Base-by-base conservation (phyloP, 2,329 filamentous ascomycete species). In the Cordyceps militaris region DNA sequence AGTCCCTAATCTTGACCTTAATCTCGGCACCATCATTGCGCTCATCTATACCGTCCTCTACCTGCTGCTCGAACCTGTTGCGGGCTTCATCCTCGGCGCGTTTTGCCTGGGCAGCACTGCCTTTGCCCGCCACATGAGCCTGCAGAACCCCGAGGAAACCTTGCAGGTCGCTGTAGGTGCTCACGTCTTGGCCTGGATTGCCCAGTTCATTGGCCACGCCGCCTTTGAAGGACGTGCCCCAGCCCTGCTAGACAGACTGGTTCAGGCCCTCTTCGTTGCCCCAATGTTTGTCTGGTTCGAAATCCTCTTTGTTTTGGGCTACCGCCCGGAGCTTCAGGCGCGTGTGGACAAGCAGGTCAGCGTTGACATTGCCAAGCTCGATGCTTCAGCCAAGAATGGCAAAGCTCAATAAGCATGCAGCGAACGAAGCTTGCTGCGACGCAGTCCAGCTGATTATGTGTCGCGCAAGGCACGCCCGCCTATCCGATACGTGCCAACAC, bases 241-340 rank as follows among this genome's bases (percentile, higher is more conserved):
- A 8, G 93, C 92, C 4, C 75, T 97, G 62, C 76, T 97, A 49
- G 92, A 97, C 74, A 97, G 97, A 67, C 74, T 97, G 43, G 79
- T 95, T 49, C 94, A 97, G 74, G 92, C 94, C 28, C 73, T 97
- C 62, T 93, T 97, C 67, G 79, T 97, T 24, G 94, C 94, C 0
- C 94, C 94, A 9, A 87, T 99, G 67, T 99, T 97, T 66, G 93
- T 97, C 59, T 99, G 94, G 89, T 87, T 99, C 66, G 92, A 97
- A 76, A 75, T 95, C 24, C 79, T 99, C 26, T 99, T 99, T 77
- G 85, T 80, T 66, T 82, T 95, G 52, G 94, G 94, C 50, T 99
- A 97, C 73, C 84, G 94, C 60, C 89, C 87, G 1, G 91, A 96
- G 71, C 78, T 99, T 64, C 91, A 93, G 75, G 80, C 82, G 60